Conservation (phyloP, 768 basidiomycete genomes). For the Amanita rubescens region DNA sequence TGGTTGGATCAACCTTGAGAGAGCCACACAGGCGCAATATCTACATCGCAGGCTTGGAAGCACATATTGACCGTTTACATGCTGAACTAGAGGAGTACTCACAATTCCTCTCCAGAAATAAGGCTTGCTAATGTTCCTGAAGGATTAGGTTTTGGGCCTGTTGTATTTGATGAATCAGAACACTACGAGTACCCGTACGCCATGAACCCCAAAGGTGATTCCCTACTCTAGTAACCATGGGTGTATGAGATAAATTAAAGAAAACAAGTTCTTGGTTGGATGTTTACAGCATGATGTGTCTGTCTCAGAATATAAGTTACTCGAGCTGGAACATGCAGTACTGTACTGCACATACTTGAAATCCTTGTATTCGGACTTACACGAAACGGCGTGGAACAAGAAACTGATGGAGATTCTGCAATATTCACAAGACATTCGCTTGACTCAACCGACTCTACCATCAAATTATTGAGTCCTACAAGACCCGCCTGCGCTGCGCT, state of each 20-base stretch:
- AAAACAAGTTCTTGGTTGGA: conserved; percentile 59
- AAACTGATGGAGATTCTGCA: neutral
- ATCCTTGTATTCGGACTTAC: neutral
- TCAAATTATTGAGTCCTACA: too few relatives aligned
- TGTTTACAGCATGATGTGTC: conserved; percentile 62
- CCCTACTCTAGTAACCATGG: neutral
- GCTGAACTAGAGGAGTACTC: conserved; percentile 40
- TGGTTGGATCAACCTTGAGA: conserved; percentile 50
- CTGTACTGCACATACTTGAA: conserved; percentile 25
- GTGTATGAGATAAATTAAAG: neutral
- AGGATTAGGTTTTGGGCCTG: conserved; percentile 48
- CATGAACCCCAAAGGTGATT: conserved; percentile 65
- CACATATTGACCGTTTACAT: conserved; percentile 64
- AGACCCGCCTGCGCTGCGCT: too few relatives aligned
- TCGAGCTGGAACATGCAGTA: conserved; percentile 71
- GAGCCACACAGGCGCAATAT: conserved; percentile 63
- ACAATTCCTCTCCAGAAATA: neutral
- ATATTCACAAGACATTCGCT: neutral
- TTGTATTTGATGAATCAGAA: conserved; percentile 48
- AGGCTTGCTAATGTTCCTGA: conserved; percentile 1
- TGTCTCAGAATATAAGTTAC: conserved; percentile 49
- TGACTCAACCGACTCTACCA: neutral
- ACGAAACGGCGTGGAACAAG: neutral
- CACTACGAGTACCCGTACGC: conserved; percentile 66
- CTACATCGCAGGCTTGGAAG: conserved; percentile 67